Evolutionary conservation across 1,139 yeast species (phyloP).

Genomic region (Nakaseomyces glabratus): DNA sequence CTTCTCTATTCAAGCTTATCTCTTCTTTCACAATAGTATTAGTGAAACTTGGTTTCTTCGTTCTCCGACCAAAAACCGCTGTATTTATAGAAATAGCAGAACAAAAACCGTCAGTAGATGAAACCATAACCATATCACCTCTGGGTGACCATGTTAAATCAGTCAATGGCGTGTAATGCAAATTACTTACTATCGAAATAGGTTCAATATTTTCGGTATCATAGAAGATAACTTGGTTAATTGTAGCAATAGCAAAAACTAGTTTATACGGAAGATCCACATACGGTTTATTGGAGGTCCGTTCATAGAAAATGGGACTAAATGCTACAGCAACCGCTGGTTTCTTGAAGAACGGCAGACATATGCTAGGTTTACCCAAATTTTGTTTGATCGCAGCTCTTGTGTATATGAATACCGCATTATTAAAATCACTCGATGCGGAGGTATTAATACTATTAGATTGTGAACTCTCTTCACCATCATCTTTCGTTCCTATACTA

Average conservation of each 20-base stretch:
- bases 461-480: slow-evolving; percentile 3
- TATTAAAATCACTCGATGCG: slow-evolving; percentile 29
- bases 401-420: slow-evolving; percentile 71
- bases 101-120: slow-evolving; percentile 95
- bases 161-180: slow-evolving; percentile 83
- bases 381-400: slow-evolving; percentile 47
- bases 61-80: slow-evolving; percentile 44
- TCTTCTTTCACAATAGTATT: background rate
- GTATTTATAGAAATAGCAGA: slow-evolving; percentile 50
- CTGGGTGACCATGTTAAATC: slow-evolving; percentile 78
- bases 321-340: slow-evolving; percentile 81
- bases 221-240: slow-evolving; percentile 74
- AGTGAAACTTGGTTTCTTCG: background rate
- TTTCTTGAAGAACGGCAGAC: slow-evolving; percentile 67
- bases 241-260: slow-evolving; percentile 89
- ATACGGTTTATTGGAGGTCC: slow-evolving; percentile 22
- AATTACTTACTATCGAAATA: slow-evolving; percentile 61
- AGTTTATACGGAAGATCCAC: slow-evolving; percentile 60
- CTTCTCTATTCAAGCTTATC: slow-evolving; percentile 1
- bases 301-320: slow-evolving; percentile 53
- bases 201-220: slow-evolving; percentile 67
- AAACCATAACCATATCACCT: slow-evolving; percentile 60
- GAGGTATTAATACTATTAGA: background rate
- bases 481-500: slow-evolving; percentile 9
- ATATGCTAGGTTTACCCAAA: slow-evolving; percentile 54